Evolutionary conservation across 202 grass and related monocot species (phyloP).

Genomic region (Brachypodium distachyon): DNA sequence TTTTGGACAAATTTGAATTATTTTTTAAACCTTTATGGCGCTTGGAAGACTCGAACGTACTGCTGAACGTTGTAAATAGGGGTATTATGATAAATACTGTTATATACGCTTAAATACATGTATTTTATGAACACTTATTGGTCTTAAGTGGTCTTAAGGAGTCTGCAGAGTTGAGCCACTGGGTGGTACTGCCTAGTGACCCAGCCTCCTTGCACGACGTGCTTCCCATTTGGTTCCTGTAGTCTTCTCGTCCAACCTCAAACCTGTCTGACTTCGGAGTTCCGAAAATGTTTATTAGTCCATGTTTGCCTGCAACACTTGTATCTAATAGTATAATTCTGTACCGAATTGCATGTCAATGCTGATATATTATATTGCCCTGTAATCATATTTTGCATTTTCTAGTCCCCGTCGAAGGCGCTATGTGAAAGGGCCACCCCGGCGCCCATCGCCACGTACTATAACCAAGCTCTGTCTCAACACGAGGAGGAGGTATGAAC

Average conservation of each 20-base stretch:
- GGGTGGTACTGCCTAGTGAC: neutral
- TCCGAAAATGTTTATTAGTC: neutral
- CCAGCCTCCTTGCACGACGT: neutral
- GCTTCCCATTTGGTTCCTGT: neutral
- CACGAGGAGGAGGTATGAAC: neutral
- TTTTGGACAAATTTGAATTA: too few relatives aligned
- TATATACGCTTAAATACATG: too few relatives aligned
- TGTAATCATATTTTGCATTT: neutral
- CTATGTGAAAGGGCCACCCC: neutral
- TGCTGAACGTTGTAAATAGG: too few relatives aligned
- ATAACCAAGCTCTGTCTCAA: neutral
- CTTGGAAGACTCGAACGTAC: too few relatives aligned
- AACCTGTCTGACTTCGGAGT: neutral
- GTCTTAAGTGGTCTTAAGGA: too few relatives aligned
- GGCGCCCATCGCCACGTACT: neutral
- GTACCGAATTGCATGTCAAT: neutral
- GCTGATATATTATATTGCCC: neutral
- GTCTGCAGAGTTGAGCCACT: neutral
- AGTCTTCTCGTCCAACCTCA: neutral
- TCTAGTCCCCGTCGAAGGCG: neutral
- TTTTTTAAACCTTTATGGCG: too few relatives aligned
- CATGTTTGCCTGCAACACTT: neutral
- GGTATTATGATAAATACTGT: too few relatives aligned
- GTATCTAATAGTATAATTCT: neutral
- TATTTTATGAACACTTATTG: too few relatives aligned